Evolutionary conservation across 2,329 filamentous ascomycete genomes (phyloP).

Genomic region (Sclerotinia nivalis): DNA sequence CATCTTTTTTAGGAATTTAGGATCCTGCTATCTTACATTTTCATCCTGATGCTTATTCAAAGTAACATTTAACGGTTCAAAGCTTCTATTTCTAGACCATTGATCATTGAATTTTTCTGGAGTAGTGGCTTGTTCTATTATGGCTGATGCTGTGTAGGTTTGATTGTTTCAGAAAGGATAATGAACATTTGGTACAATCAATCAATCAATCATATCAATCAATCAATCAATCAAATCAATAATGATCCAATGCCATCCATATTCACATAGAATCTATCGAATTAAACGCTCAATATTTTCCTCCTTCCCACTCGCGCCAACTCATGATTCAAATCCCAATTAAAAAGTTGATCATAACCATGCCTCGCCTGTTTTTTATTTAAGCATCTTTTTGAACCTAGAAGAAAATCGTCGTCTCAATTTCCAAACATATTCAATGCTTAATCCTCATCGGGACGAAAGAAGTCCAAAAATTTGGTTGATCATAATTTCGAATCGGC

Average conservation of each 20-base stretch:
- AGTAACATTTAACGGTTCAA: not conserved
- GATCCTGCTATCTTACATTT: not conserved
- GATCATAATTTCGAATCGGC: constrained; percentile 11
- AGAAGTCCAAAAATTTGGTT: not conserved
- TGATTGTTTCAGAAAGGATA: not conserved
- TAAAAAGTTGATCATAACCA: not conserved
- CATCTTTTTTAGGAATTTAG: constrained; percentile 7
- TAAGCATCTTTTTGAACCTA: constrained; percentile 13
- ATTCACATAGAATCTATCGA: not conserved
- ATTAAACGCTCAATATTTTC: not conserved
- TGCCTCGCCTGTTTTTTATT: not conserved
- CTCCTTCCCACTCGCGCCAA: not conserved
- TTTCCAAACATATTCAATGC: not conserved
- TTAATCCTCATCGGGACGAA: constrained; percentile 2
- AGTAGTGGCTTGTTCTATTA: not conserved
- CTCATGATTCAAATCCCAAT: constrained; percentile 10
- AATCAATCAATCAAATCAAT: not conserved
- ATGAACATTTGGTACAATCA: not conserved
- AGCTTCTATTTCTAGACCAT: constrained; percentile 13
- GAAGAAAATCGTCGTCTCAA: not conserved
- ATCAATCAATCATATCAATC: not conserved
- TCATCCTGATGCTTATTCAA: not conserved
- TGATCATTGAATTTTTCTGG: not conserved
- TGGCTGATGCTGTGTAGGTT: constrained; percentile 4
- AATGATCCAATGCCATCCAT: not conserved